Evolutionary conservation across 495 filamentous ascomycete genomes (phyloP).

Genomic region (Neurospora sp.): DNA sequence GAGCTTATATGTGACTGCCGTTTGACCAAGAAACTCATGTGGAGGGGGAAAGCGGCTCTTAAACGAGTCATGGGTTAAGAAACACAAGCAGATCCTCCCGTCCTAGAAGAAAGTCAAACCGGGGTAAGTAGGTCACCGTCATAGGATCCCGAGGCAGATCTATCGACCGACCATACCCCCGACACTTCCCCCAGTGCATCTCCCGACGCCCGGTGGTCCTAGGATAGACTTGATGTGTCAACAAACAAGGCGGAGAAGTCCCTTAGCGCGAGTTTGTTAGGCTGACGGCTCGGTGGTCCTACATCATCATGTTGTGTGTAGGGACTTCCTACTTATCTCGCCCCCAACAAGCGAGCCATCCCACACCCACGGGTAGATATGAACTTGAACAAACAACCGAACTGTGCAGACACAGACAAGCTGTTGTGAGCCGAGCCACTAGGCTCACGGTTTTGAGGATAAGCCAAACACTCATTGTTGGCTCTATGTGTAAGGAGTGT

Average conservation of each 20-base stretch:
- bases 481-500: neutral
- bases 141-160: neutral
- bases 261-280: neutral
- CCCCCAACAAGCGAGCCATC: neutral
- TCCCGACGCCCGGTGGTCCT: neutral
- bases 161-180: neutral
- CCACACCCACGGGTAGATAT: neutral
- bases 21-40: neutral
- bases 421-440: neutral
- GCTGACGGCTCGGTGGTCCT: neutral
- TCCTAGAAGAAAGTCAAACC: neutral
- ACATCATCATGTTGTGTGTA: neutral
- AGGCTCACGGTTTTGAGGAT: neutral
- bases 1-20: neutral
- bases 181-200: neutral
- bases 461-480: neutral
- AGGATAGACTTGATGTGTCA: neutral
- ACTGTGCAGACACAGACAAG: neutral
- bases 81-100: neutral
- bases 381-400: neutral
- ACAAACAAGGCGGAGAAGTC: neutral
- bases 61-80: neutral
- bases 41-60: neutral
- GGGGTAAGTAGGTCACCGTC: neutral
- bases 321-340: neutral